Evolutionary conservation across 495 filamentous ascomycete genomes (phyloP).

Genomic region (Elasticomyces elasticus): DNA sequence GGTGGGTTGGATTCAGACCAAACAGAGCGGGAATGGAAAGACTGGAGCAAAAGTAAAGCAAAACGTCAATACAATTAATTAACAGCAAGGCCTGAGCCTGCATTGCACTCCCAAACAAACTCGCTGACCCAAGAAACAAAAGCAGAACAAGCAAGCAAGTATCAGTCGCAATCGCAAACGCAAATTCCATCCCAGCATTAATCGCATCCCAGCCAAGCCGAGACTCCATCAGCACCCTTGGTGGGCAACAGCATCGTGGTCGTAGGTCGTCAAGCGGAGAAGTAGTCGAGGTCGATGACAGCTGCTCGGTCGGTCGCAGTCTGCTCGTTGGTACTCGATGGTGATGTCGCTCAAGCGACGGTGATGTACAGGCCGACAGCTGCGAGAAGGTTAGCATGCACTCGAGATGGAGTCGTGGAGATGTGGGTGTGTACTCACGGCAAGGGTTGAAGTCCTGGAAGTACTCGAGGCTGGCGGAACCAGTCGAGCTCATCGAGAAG

Average conservation of each 20-base stretch:
- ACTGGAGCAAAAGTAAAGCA: not conserved
- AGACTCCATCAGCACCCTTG: not conserved
- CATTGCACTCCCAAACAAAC: not conserved
- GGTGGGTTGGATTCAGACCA: not conserved
- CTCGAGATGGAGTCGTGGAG: not conserved
- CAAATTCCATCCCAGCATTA: not conserved
- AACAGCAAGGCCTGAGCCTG: not conserved
- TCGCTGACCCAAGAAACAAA: not conserved
- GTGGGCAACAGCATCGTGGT: not conserved
- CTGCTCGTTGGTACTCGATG: no score
- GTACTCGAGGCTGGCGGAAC: constrained; percentile 3
- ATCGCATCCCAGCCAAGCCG: not conserved
- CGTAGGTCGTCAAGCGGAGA: not conserved
- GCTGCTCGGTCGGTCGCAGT: no score
- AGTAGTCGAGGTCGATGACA: no score
- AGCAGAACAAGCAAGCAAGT: no score
- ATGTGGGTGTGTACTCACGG: constrained; percentile 5
- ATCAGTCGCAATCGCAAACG: no score
- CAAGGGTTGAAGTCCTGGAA: constrained; percentile 24
- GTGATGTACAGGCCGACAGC: constrained; percentile 13
- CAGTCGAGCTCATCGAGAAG: constrained; percentile 4
- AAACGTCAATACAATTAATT: not conserved
- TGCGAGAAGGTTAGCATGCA: not conserved
- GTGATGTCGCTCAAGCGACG: not conserved
- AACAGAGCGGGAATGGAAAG: not conserved